Conservation (phyloP, 75 land plant species). For the Picea sitchensis region DNA sequence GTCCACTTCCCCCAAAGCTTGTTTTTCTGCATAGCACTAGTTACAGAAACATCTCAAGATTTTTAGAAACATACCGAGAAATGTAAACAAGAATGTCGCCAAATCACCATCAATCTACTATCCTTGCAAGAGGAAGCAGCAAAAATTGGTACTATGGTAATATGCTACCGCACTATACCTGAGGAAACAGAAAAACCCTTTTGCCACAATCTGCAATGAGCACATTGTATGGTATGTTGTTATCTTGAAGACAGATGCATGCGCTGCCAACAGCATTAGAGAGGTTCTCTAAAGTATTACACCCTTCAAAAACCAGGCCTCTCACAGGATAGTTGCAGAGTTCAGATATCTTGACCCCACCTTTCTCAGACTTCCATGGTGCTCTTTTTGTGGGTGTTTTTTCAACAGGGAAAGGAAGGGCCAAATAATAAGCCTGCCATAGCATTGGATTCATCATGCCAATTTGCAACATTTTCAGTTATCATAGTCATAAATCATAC, state of each 20-base stretch:
- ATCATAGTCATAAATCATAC: neutral
- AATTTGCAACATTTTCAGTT: no score
- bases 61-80: neutral
- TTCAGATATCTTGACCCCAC: constrained; percentile 51
- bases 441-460: neutral
- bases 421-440: constrained; percentile 80
- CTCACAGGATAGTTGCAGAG: constrained; percentile 73
- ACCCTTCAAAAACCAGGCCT: constrained; percentile 78
- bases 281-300: constrained; percentile 44
- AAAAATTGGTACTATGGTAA: no score
- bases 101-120: no score
- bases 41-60: constrained; percentile 5
- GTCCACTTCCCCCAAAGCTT: constrained; percentile 89
- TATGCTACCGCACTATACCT: constrained; percentile 35
- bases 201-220: constrained; percentile 79
- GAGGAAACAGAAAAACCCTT: constrained; percentile 72
- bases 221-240: constrained; percentile 85
- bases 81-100: no score
- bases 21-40: constrained; percentile 93
- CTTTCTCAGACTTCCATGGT: constrained; percentile 9
- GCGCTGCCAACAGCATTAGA: constrained; percentile 45
- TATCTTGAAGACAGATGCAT: constrained; percentile 74
- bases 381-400: constrained; percentile 53
- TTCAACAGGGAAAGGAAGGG: constrained; percentile 77
- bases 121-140: no score